phyloP scores from a whole-genome alignment of 148 eudicot species.

The Vaccinium darrowii region DNA sequence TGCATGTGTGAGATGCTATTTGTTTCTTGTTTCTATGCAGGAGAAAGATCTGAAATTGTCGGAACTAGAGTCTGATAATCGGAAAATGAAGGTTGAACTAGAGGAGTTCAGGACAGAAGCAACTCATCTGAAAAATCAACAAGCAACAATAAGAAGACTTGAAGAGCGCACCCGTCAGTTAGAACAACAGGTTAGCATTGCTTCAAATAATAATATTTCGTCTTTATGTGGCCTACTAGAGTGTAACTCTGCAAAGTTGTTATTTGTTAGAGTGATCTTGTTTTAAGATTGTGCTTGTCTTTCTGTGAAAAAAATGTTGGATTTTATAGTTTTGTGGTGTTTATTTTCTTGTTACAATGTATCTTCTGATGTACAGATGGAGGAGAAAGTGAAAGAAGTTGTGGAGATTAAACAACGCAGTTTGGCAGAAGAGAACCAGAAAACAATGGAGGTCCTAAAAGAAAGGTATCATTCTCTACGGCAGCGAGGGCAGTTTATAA shows the following conservation, averaged over 20 bases:
- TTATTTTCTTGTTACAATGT: background rate
- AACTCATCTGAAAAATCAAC: constrained; percentile 96
- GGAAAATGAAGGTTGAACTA: constrained; percentile 97
- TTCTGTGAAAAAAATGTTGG: background rate
- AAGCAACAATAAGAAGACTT: constrained; percentile 96
- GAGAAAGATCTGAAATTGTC: constrained; percentile 74
- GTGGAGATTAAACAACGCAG: constrained; percentile 98
- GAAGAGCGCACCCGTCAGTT: constrained; percentile 95
- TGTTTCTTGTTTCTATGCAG: constrained; percentile 38
- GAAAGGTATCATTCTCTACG: constrained; percentile 58
- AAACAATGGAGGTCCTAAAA: constrained; percentile 81
- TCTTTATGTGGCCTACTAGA: background rate
- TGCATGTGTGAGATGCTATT: background rate
- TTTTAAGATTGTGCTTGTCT: background rate
- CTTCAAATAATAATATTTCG: background rate
- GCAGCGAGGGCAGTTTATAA: background rate
- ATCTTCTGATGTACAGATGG: constrained; percentile 56
- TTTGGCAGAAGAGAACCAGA: constrained; percentile 98
- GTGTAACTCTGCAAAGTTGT: background rate
- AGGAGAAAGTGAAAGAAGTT: constrained; percentile 94
- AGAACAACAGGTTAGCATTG: constrained; percentile 78
- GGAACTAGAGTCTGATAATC: constrained; percentile 88
- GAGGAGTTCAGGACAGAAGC: constrained; percentile 96
- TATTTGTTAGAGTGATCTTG: background rate
- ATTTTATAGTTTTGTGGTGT: background rate